phyloP scores from a whole-genome alignment of 805 yeast genomes.

The Monosporozyma aquatica region DNA sequence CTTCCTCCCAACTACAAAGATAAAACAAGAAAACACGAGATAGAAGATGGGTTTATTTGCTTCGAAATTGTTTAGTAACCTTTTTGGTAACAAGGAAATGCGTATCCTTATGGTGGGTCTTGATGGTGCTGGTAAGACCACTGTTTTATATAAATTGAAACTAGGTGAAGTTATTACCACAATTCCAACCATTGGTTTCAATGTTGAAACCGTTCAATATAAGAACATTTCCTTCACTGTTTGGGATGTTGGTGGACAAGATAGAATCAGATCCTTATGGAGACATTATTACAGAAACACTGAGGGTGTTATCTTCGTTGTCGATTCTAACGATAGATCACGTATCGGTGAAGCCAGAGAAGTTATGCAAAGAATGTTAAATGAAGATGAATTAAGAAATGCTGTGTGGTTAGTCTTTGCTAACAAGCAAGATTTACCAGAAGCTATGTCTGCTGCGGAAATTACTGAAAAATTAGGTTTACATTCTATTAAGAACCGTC shows the following conservation, averaged over 20 bases:
- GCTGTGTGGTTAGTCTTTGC: constrained; percentile 93
- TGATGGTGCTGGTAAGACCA: constrained; percentile 98
- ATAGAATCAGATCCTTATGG: constrained; percentile 97
- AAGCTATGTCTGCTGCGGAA: constrained; percentile 98
- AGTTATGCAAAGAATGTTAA: constrained; percentile 95
- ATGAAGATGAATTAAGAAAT: constrained; percentile 96
- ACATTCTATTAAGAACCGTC: constrained; percentile 96
- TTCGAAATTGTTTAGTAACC: constrained; percentile 90
- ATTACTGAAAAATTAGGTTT: constrained; percentile 94
- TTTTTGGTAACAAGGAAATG: constrained; percentile 96
- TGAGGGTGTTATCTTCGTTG: constrained; percentile 96
- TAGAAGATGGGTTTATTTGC: constrained; percentile 84
- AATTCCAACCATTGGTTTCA: constrained; percentile 95
- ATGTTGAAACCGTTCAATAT: constrained; percentile 95
- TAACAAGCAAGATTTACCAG: constrained; percentile 97
- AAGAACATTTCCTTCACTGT: constrained; percentile 94
- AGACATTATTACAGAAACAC: constrained; percentile 98
- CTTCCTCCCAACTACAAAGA: neutral
- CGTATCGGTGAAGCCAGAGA: constrained; percentile 98
- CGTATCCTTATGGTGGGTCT: constrained; percentile 97
- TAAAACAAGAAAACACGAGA: neutral
- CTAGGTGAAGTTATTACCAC: constrained; percentile 95
- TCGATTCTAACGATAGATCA: constrained; percentile 96
- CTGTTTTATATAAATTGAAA: constrained; percentile 89
- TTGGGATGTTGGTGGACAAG: constrained; percentile 99